These are phyloP conservation scores for Colletotrichum sansevieriae DNA, from an alignment of 2,329 filamentous ascomycete genomes.

Conservation along the genomic window DNA sequence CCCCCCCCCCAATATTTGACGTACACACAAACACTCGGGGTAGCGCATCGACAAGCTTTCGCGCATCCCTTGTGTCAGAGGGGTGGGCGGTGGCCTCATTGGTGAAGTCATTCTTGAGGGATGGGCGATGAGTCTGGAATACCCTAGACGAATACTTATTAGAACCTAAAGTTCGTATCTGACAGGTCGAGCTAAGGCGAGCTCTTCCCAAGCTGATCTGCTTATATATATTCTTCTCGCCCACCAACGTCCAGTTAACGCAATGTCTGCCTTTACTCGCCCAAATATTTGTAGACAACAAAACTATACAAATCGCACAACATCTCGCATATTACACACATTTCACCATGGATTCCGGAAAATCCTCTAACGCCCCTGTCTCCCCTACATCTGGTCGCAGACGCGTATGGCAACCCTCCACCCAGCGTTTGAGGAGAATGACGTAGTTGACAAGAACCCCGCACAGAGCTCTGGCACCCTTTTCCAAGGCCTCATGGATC, in stretches of 20 bases:
- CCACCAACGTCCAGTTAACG: accelerated
- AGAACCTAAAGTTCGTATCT: background rate
- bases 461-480: conserved; percentile 61
- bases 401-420: conserved; percentile 22
- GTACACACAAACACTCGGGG: conserved; percentile 18
- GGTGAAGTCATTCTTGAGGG: conserved; percentile 40
- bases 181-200: conserved; percentile 16
- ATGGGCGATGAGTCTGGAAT: conserved; percentile 20
- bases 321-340: background rate
- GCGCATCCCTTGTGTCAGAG: conserved; percentile 42
- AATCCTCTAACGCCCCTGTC: conserved; percentile 28
- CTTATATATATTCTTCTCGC: conserved; percentile 32
- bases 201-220: conserved; percentile 21
- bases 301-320: no score
- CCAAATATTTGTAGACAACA: background rate
- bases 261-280: accelerated
- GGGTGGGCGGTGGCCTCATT: conserved; percentile 39
- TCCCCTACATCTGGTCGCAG: conserved; percentile 32
- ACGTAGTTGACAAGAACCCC: conserved; percentile 14
- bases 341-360: conserved; percentile 35
- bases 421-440: accelerated
- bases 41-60: conserved; percentile 42
- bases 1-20: no score
- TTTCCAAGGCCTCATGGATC: conserved; percentile 65
- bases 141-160: conserved; percentile 9